phyloP scores from a whole-genome alignment of 2,329 filamentous ascomycete genomes.

The Arthroderma sp. region DNA sequence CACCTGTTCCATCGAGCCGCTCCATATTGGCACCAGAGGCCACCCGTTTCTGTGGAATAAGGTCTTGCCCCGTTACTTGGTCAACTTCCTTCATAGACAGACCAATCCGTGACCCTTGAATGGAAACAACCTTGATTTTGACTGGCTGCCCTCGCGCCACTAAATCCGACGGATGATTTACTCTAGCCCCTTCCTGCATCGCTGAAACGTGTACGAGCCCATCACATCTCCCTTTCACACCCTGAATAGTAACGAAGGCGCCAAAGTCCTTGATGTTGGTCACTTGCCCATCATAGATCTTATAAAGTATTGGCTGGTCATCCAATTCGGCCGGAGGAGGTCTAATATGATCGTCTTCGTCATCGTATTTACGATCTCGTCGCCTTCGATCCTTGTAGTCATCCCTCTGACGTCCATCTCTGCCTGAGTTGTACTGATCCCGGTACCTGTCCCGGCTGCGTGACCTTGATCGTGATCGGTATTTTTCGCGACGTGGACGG shows the following conservation, averaged over 20 bases:
- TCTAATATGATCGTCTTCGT: conserved; percentile 49
- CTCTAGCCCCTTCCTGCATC: conserved; percentile 68
- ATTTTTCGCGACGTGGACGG: conserved; percentile 19
- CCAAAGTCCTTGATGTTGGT: conserved; percentile 93
- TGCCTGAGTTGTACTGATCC: conserved; percentile 47
- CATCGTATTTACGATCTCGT: conserved; percentile 23
- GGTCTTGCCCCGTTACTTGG: conserved; percentile 71
- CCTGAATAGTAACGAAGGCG: conserved; percentile 82
- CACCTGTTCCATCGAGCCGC: conserved; percentile 50
- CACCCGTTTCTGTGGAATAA: conserved; percentile 64
- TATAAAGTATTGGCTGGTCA: conserved; percentile 65
- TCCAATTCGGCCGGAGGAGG: conserved; percentile 64
- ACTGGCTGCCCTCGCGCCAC: conserved; percentile 68
- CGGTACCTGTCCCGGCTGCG: conserved; percentile 37
- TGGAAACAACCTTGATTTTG: conserved; percentile 83
- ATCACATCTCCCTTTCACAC: conserved; percentile 77
- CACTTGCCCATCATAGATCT: conserved; percentile 79
- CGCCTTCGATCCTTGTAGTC: conserved; percentile 32
- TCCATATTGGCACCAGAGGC: conserved; percentile 86
- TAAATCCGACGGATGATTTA: conserved; percentile 85
- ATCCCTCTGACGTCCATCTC: conserved; percentile 31
- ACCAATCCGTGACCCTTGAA: conserved; percentile 69
- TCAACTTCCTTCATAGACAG: conserved; percentile 97
- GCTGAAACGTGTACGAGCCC: conserved; percentile 89
- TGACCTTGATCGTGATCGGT: conserved; percentile 40